These are phyloP conservation scores for Papiliotrema laurentii DNA, from an alignment of 1,284 basidiomycete genomes.

Conservation along the genomic window DNA sequence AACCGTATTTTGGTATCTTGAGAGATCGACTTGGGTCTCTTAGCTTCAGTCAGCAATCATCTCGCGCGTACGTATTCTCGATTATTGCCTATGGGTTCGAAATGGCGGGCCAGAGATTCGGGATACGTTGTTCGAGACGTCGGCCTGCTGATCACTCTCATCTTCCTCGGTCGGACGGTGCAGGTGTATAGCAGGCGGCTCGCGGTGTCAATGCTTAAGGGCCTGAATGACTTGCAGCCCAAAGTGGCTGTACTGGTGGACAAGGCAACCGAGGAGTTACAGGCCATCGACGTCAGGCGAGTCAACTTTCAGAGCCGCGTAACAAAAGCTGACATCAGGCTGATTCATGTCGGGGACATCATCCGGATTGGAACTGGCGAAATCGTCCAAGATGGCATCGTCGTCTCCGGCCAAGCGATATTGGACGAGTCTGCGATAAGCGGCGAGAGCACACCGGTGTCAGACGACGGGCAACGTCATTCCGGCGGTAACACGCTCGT, in stretches of 20 bases:
- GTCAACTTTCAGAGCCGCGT: background rate
- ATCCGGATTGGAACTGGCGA: conserved; percentile 47
- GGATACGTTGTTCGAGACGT: conserved; percentile 54
- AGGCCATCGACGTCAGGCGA: conserved; percentile 3
- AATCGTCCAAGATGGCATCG: conserved; percentile 50
- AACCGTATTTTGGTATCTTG: conserved; percentile 49
- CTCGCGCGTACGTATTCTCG: conserved; percentile 52
- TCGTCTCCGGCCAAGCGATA: conserved; percentile 46
- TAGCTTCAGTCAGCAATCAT: conserved; percentile 51
- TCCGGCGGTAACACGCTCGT: conserved; percentile 51
- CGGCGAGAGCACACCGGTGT: conserved; percentile 51
- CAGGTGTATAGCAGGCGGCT: conserved; percentile 50
- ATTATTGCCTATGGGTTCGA: conserved; percentile 49
- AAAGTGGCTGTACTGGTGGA: conserved; percentile 41
- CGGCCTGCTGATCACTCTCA: conserved; percentile 51
- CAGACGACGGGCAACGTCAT: conserved; percentile 47
- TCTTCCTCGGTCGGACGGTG: conserved; percentile 51
- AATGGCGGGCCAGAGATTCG: conserved; percentile 42
- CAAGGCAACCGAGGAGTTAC: conserved; percentile 24
- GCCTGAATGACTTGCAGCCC: conserved; percentile 42
- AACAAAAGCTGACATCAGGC: conserved; percentile 38
- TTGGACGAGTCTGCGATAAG: conserved; percentile 54
- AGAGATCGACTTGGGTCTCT: conserved; percentile 50
- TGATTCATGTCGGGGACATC: conserved; percentile 49
- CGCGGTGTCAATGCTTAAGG: conserved; percentile 42